Base-by-base conservation (phyloP, 495 filamentous ascomycete species). In the Podospora pseudoanserina region DNA sequence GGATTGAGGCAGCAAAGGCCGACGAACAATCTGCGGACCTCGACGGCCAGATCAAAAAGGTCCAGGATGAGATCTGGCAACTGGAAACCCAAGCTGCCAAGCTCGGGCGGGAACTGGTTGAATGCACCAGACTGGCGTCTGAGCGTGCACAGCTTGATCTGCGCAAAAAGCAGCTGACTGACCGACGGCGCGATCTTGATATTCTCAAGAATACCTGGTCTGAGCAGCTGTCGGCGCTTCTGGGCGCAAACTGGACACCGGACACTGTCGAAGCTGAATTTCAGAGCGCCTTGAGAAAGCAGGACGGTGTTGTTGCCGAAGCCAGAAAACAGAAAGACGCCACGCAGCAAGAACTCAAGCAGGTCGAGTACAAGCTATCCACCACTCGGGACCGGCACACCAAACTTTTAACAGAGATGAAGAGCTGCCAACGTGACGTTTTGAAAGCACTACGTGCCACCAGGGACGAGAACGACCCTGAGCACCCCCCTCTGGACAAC, bases 81-180 rank as follows among this genome's bases (percentile, higher is more conserved):
- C 76, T 96, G 4, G 91, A 97, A 68, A 86, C 87, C 30, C 86
- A 89, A 68, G 86, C 83, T 60, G 86, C 88, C 44, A 85, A 80
- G 69, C 81, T 97, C 28, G 89, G 89, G 34, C 78, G 83, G 4
- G 93, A 98, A 72, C 85, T 97, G 26, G 83, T 92, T 44, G 88
- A 94, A 69, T 91, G 88, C 67, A 95, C 91, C 0, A 86, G 88
- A 67, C 86, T 91, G 69, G 92, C 92, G 34, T 84, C 87, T 3
- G 92, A 93, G 60, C 82, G 92, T 39, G 96, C 94, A 53, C 87
- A 88, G 64, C 81, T 98, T 6, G 90, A 93, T 60, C 85, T 91
- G 70, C 81, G 92, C 16, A 91, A 90, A 71, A 92, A 92, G 66
- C 88, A 96, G 69, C 74, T 90, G 20, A 88, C 88, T 64, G 89